Evolutionary conservation across 2,329 filamentous ascomycete genomes (phyloP), one percentile per base, ranked within the genome.

Genomic region (Aureobasidium sp.): DNA sequence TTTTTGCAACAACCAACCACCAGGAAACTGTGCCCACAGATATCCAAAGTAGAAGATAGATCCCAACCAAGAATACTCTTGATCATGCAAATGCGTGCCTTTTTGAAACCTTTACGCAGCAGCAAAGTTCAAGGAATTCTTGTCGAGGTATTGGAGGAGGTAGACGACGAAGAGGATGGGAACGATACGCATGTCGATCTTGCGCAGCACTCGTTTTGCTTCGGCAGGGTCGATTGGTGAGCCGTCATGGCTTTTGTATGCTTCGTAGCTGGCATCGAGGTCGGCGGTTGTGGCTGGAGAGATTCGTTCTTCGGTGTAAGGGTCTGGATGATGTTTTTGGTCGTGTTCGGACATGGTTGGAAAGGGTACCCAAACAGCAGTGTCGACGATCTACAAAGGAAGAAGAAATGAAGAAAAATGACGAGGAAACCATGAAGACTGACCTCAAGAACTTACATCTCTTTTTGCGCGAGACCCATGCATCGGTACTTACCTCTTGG

Each of bases 21-120:
- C 73, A 0, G 78, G 78, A 56, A 73, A 78, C 66, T 81, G 78
- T 1, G 76, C 76, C 27, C 74, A 67, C 1, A 81, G 72, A 64
- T 80, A 80, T 15, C 78, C 78, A 65, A 81, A 79, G 66, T 81
- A 81, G 66, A 81, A 81, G 8, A 81, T 80, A 1, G 73, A 76
- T 8, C 74, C 74, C 10, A 81, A 73, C 81, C 81, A 83, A 13
- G 77, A 77, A 66, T 82, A 84, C 59, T 83, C 74, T 63, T 81
- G 74, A 12, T 77, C 78, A 8, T 73, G 66, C 6, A 84, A 72
- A 59, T 82, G 70, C 0, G 79, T 80, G 1, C 76, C 79, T 37
- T 78, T 69, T 47, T 78, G 70, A 13, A 82, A 69, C 0, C 79
- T 80, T 66, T 78, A 82, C 0, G 77, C 77, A 62, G 76, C 78